A percentile compares a stretch with the other conserved stretches of the same genome.
phyloP scores from a whole-genome alignment of 2,329 filamentous ascomycete species.

The Pseudocercospora fuligena region DNA sequence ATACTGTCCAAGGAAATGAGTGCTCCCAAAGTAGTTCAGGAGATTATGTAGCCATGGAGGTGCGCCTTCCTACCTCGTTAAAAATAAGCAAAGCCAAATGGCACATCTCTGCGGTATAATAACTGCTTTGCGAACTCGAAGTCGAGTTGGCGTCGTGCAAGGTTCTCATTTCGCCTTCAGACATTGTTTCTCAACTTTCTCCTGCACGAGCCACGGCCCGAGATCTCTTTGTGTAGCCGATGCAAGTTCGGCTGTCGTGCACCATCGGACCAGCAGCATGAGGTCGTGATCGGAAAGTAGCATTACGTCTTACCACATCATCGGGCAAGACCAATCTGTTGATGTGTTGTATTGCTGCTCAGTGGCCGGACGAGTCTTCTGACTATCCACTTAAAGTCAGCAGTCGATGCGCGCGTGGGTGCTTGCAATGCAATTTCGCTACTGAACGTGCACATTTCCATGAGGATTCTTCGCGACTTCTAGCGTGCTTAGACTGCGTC shows the following conservation, averaged over 20 bases:
- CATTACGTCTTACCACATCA: not conserved
- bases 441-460: not conserved
- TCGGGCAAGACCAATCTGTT: not conserved
- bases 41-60: not conserved
- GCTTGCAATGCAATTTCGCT: conserved; percentile 6
- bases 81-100: not conserved
- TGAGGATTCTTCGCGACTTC: not conserved
- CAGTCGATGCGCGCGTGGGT: not conserved
- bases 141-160: conserved; percentile 3
- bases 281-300: not conserved
- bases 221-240: conserved; percentile 2
- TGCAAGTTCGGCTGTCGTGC: not conserved
- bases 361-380: not conserved
- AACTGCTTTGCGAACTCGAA: not conserved
- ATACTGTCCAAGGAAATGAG: not conserved
- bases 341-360: not conserved
- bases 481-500: not conserved
- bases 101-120: not conserved
- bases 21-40: not conserved
- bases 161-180: conserved; percentile 1
- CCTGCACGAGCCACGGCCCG: conserved; percentile 5
- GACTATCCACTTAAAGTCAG: not conserved
- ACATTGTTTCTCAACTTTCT: not conserved
- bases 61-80: conserved; percentile 3
- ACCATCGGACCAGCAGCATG: not conserved